Conservation (phyloP, 1,139 yeast genomes). For the Yamadazyma triangularis region DNA sequence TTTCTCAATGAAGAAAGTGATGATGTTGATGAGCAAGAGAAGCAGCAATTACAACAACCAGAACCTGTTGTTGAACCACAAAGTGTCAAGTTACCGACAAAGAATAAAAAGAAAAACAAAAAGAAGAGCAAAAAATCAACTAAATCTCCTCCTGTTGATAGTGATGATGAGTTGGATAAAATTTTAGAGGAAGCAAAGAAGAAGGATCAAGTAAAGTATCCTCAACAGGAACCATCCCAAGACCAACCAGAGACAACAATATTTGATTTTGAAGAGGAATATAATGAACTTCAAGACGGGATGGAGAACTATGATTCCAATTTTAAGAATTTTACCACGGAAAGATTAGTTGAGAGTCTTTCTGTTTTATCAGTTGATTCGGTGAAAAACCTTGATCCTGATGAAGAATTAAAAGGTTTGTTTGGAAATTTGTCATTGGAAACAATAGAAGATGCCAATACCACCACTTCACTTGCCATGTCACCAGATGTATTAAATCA, state of each 20-base stretch:
- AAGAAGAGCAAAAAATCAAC: constrained; percentile 18
- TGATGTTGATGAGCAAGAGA: constrained; percentile 18
- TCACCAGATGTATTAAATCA: constrained; percentile 66
- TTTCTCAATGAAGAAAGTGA: constrained; percentile 41
- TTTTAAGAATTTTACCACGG: constrained; percentile 42
- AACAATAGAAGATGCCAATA: constrained; percentile 69
- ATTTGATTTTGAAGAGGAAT: constrained; percentile 30
- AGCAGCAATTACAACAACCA: constrained; percentile 1
- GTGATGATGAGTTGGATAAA: constrained; percentile 41
- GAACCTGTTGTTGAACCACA: not conserved
- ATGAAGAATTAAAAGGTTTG: constrained; percentile 65
- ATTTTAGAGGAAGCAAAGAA: constrained; percentile 30
- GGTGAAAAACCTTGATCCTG: constrained; percentile 67
- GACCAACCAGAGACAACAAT: too few relatives aligned
- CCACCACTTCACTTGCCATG: constrained; percentile 52
- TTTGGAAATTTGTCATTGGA: constrained; percentile 73
- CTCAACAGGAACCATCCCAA: too few relatives aligned
- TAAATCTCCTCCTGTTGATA: constrained; percentile 16
- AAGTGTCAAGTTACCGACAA: constrained; percentile 1
- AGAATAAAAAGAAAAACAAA: constrained; percentile 17
- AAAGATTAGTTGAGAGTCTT: constrained; percentile 32
- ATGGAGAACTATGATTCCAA: constrained; percentile 34
- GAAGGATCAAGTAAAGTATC: constrained; percentile 26
- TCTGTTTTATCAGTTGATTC: constrained; percentile 41
- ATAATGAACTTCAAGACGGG: constrained; percentile 30